Evolutionary conservation across 306 rosid genomes (phyloP), one percentile per base, ranked within the genome.

Genomic region (Quillaja saponaria): DNA sequence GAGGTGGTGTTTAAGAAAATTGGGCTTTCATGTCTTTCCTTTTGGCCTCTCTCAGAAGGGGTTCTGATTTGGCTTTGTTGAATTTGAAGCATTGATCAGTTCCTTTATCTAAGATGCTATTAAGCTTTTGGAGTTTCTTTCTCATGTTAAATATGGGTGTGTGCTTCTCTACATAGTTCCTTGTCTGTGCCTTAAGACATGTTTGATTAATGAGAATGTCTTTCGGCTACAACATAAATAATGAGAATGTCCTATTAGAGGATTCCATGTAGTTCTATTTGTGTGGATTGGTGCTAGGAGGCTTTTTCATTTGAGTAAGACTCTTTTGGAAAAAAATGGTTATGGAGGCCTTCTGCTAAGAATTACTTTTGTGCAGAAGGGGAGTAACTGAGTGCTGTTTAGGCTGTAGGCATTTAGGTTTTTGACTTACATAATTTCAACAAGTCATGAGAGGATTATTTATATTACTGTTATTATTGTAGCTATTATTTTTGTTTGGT

Each of bases 61-160:
- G 31, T 89, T 85, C 79, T 89, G 97, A 78, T 94, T 94, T 55
- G 96, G 99, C 70, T 94, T 94, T 62, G 96, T 94, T 60, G 99
- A 94, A 80, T 94, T 87, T 75, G 95, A 94, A 75, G 81, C 69
- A 42, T 40, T 64, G 71, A n/a, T n/a, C n/a, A 80, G 69, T 71
- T 87, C 97, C 59, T n/a, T n/a, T n/a, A 70, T 89, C 89, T 91
- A 83, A 6, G 82, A 73, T 61, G 95, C 97, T 21, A 84, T 90
- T 76, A 83, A 87, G 51, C 39, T 4, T 11, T 19, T 25, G 4
- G 31, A 25, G 58, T 62, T 54, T 55, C 38, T 55, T 34, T 18
- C 10, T 13, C 33, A 58, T 17, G 35, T 49, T 13, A 41, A 40
- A n/a, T n/a, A n/a, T n/a, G n/a, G n/a, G n/a, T n/a, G n/a, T n/a